These are phyloP conservation scores for Neurospora sp. DNA, from an alignment of 495 filamentous ascomycete genomes.

Conservation along the genomic window DNA sequence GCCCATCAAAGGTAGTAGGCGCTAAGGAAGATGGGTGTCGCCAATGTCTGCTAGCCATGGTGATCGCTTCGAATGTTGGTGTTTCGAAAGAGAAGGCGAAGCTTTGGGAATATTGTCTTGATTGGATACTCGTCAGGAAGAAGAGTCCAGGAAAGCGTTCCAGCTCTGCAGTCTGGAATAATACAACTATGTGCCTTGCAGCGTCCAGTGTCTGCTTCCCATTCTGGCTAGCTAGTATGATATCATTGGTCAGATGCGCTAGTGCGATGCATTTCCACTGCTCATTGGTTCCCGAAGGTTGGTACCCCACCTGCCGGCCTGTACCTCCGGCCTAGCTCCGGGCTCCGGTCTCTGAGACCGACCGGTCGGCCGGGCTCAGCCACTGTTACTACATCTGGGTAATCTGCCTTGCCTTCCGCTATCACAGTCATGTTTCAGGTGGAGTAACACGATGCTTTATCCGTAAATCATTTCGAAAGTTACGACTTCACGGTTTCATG, in stretches of 20 bases:
- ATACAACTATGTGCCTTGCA: no score
- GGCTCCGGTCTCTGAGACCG: not conserved
- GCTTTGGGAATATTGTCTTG: no score
- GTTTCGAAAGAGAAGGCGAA: no score
- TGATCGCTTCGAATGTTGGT: no score
- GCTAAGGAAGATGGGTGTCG: not conserved
- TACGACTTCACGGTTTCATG: no score
- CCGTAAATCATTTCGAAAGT: no score
- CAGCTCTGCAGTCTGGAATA: no score
- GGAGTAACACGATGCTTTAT: no score
- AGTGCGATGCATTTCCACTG: not conserved
- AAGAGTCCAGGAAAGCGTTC: no score
- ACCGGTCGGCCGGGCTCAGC: not conserved
- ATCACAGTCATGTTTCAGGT: rapidly evolving
- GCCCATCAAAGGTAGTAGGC: not conserved
- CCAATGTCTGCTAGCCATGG: no score
- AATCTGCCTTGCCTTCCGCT: not conserved
- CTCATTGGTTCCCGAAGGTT: not conserved
- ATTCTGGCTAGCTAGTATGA: not conserved
- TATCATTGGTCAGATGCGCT: not conserved
- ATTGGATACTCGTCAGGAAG: no score
- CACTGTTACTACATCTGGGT: not conserved
- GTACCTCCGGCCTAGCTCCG: not conserved
- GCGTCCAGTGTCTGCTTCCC: not conserved
- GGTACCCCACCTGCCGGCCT: not conserved